phyloP scores from a whole-genome alignment of 306 rosid species.

The Leucaena leucocephala region DNA sequence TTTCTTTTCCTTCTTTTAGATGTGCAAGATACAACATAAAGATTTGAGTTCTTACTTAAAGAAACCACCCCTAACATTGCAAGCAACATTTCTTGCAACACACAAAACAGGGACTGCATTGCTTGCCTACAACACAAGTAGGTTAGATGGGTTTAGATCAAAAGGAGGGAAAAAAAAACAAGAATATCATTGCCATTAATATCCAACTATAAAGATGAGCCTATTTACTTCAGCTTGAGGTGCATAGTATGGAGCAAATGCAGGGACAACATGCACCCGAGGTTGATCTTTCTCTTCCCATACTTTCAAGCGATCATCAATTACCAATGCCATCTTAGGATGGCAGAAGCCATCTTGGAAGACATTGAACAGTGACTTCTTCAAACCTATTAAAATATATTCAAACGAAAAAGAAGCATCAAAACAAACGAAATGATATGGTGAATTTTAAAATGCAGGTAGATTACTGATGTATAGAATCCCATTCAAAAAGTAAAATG shows the following conservation, averaged over 20 bases:
- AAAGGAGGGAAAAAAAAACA: background rate
- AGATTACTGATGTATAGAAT: constrained; percentile 10
- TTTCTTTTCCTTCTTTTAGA: constrained; percentile 5
- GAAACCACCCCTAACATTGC: constrained; percentile 97
- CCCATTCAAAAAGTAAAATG: constrained; percentile 28
- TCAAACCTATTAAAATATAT: constrained; percentile 61
- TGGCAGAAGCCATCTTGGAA: constrained; percentile 89
- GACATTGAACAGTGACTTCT: constrained; percentile 91
- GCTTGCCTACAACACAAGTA: constrained; percentile 66
- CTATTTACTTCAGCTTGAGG: constrained; percentile 91
- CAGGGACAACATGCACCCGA: constrained; percentile 98
- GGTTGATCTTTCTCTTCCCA: constrained; percentile 99
- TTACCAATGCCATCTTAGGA: constrained; percentile 95
- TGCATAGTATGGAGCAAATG: constrained; percentile 97
- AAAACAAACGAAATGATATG: constrained; percentile 28
- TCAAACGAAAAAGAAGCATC: constrained; percentile 18
- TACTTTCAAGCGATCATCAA: constrained; percentile 99
- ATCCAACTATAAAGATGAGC: constrained; percentile 36
- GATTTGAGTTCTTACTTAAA: constrained; percentile 70
- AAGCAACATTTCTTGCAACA: constrained; percentile 97
- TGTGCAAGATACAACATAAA: constrained; percentile 20
- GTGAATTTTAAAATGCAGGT: constrained; percentile 12
- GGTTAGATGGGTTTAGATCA: constrained; percentile 35
- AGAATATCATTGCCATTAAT: constrained; percentile 16
- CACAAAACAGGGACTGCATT: constrained; percentile 89